Conservation (phyloP, 1,139 yeast species). For the Martiniozyma asiatica region DNA sequence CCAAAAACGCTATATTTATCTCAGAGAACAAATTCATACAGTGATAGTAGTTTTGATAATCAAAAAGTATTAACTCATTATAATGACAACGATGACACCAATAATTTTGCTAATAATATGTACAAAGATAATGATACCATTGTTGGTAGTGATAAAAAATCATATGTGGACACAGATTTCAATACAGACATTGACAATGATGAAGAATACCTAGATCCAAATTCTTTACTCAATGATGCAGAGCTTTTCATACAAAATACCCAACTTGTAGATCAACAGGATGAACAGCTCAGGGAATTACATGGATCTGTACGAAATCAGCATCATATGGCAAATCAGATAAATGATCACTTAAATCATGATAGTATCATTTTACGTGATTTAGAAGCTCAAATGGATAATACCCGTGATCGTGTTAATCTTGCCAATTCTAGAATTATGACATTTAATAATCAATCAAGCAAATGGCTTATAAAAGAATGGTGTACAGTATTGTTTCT, state of each 20-base stretch:
- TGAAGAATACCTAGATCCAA: too few relatives aligned
- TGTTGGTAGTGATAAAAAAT: slow-evolving; percentile 1
- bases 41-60: too few relatives aligned
- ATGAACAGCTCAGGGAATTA: slow-evolving; percentile 43
- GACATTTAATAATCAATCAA: neutral
- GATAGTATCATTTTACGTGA: slow-evolving; percentile 4
- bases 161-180: slow-evolving; percentile 2
- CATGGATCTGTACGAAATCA: slow-evolving; percentile 55
- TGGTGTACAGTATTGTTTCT: slow-evolving; percentile 3
- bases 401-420: neutral
- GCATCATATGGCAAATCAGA: slow-evolving; percentile 4
- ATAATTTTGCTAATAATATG: too few relatives aligned
- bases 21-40: too few relatives aligned
- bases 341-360: slow-evolving; percentile 2
- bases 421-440: slow-evolving; percentile 1
- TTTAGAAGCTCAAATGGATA: slow-evolving; percentile 4
- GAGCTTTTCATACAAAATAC: slow-evolving; percentile 59
- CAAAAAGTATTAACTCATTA: too few relatives aligned
- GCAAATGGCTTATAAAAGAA: slow-evolving; percentile 1
- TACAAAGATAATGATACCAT: neutral
- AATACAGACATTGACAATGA: neutral
- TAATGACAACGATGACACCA: too few relatives aligned
- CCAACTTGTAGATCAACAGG: slow-evolving; percentile 50
- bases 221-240: slow-evolving; percentile 22
- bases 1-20: too few relatives aligned